Conservation (phyloP, 306 rosid species). For the Sicyos edulis region DNA sequence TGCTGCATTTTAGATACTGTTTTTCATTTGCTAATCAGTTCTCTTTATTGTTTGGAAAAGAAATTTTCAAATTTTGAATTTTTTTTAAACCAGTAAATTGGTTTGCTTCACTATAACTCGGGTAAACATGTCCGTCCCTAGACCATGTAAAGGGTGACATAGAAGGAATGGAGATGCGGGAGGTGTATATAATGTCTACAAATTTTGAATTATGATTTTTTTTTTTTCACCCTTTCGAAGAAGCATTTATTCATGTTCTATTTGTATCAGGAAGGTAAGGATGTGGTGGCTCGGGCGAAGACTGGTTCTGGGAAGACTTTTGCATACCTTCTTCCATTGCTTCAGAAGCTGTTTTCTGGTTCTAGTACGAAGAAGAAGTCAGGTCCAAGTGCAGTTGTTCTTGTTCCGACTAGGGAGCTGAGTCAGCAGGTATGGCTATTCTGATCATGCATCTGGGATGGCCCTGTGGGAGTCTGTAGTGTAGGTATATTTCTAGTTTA, state of each 20-base stretch:
- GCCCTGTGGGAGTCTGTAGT: background rate
- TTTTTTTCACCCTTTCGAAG: background rate
- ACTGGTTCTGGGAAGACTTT: conserved; percentile 95
- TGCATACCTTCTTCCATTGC: conserved; percentile 83
- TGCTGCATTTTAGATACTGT: background rate
- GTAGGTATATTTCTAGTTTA: background rate
- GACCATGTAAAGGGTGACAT: too few species aligned
- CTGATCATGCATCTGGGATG: background rate
- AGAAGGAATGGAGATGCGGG: too few species aligned
- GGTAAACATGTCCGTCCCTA: too few species aligned
- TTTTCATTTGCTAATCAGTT: background rate
- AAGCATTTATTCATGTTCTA: background rate
- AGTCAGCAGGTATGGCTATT: conserved; percentile 56
- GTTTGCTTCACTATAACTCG: too few species aligned
- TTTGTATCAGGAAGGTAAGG: conserved; percentile 70
- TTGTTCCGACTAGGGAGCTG: conserved; percentile 75
- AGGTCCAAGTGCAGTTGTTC: conserved; percentile 70
- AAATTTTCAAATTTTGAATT: background rate
- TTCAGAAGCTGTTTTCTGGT: conserved; percentile 63
- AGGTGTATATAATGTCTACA: too few species aligned
- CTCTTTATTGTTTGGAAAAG: background rate
- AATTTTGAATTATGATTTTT: background rate
- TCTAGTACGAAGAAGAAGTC: conserved; percentile 46
- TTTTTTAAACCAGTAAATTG: too few species aligned
- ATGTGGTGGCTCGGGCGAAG: conserved; percentile 89